Evolutionary conservation across 2,329 filamentous ascomycete species (phyloP), one percentile per base, ranked within the genome.

Genomic region (Aspergillus japonicus): DNA sequence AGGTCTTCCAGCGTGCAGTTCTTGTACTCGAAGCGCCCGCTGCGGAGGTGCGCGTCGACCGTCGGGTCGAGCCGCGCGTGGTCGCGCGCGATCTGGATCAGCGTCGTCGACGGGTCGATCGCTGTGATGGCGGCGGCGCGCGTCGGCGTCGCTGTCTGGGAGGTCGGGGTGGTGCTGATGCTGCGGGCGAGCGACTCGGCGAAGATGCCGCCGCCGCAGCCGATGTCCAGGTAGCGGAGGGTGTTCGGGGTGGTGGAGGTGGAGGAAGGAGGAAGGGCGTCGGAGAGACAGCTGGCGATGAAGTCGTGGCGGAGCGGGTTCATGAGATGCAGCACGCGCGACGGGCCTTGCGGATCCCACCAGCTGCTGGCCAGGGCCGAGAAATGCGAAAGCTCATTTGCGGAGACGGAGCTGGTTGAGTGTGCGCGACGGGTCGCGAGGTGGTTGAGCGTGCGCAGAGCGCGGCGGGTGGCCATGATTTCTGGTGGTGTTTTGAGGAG

Each of bases 321-420:
- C 94, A 99, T 98, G 66, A 96, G 88, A 77, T 99, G 95, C 2
- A 99, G 87, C 60, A 97, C 87, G 44, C 94, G 87, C 4, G 92
- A 97, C 6, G 94, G 89, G 54, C 95, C 95, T 72, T 96, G 88
- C 1, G 94, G 91, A 77, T 98, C 93, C 95, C 95, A 99, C 95
- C 95, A 99, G 69, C 89, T 89, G 66, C 90, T 91, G 65, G 95
- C 95, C 70, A 99, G 91, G 64, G 87, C 87, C 71, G 92, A 92
- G 85, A 99, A 99, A 81, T 99, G 95, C 19, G 90, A 90, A 65
- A 99, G 87, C 80, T 99, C 94, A 66, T 89, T 86, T 56, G 90
- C 85, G 70, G 96, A 96, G 77, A 99, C 91, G 57, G 91, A 92
- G 51, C 89, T 87, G 49, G 75, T 74, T 49, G 74, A 73, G 60